Conservation (phyloP, 202 grass and related monocot genomes). For the Zoysia matrella region DNA sequence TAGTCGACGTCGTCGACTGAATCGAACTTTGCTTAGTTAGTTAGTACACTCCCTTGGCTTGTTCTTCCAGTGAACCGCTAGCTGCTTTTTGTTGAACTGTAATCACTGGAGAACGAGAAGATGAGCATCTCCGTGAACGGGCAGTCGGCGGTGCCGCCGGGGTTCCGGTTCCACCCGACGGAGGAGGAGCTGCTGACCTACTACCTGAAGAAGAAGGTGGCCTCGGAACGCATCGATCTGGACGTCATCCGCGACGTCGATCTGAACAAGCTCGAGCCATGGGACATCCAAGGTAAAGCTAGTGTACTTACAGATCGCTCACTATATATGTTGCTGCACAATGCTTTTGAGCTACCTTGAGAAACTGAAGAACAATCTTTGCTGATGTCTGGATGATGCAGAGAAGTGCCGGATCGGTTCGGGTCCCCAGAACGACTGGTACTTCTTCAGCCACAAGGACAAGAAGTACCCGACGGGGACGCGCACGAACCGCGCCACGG, state of each 20-base stretch:
- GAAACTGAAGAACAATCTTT: too few relatives aligned
- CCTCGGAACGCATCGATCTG: conserved; percentile 63
- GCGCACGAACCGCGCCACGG: conserved; percentile 85
- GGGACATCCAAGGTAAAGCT: conserved; percentile 87
- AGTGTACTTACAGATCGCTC: not conserved
- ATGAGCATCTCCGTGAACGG: not conserved
- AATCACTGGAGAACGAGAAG: too few relatives aligned
- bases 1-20: conserved; percentile 5
- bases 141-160: too few relatives aligned
- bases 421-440: conserved; percentile 90
- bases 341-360: too few relatives aligned
- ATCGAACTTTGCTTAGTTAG: too few relatives aligned
- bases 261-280: conserved; percentile 98
- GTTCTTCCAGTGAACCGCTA: too few relatives aligned
- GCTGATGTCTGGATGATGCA: conserved; percentile 13
- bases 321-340: conserved; percentile 6
- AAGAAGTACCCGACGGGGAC: conserved; percentile 98
- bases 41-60: too few relatives aligned
- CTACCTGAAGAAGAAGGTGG: too few relatives aligned
- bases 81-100: too few relatives aligned
- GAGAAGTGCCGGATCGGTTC: conserved; percentile 83
- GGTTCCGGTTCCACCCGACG: too few relatives aligned
- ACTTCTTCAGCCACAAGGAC: conserved; percentile 98
- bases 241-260: conserved; percentile 97
- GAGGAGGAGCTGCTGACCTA: too few relatives aligned